A percentile compares a stretch with the other conserved stretches of the same genome.
Conservation (phyloP, 2,329 filamentous ascomycete genomes). For the Curvularia spicifera region DNA sequence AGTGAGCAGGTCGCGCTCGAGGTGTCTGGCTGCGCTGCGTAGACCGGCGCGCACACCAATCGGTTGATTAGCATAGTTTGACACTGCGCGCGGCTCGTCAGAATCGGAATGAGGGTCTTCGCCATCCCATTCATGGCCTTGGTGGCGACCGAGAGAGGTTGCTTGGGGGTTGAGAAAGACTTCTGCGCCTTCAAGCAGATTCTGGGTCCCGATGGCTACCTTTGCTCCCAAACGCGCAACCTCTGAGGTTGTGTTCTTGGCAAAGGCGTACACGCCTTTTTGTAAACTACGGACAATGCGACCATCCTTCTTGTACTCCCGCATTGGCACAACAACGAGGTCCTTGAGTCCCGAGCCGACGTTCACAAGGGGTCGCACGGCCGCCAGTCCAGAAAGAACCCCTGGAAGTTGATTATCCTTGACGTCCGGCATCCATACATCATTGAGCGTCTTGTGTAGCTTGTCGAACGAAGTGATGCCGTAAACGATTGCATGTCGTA, state of each 20-base stretch:
- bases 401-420: constrained; percentile 86
- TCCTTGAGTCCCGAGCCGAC: constrained; percentile 87
- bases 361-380: constrained; percentile 88
- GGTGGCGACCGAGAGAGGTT: constrained; percentile 23
- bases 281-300: constrained; percentile 88
- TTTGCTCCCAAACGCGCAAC: constrained; percentile 95
- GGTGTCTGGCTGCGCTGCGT: constrained; percentile 78
- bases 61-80: constrained; percentile 92
- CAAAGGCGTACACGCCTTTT: constrained; percentile 89
- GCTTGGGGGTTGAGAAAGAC: constrained; percentile 66
- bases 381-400: constrained; percentile 85
- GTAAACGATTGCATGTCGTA: constrained; percentile 90
- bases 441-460: constrained; percentile 86
- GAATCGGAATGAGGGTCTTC: constrained; percentile 68
- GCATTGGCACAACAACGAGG: constrained; percentile 85
- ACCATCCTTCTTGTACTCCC: constrained; percentile 93
- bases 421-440: constrained; percentile 96
- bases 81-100: constrained; percentile 79
- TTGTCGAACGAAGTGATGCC: constrained; percentile 90
- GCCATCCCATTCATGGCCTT: constrained; percentile 54
- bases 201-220: constrained; percentile 91
- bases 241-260: constrained; percentile 90
- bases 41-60: constrained; percentile 86
- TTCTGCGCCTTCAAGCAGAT: constrained; percentile 88
- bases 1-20: constrained; percentile 85